Evolutionary conservation across 352 stramenopile genomes (phyloP), one percentile per base, ranked within the genome.

Genomic region (Globisporangium middletonii): DNA sequence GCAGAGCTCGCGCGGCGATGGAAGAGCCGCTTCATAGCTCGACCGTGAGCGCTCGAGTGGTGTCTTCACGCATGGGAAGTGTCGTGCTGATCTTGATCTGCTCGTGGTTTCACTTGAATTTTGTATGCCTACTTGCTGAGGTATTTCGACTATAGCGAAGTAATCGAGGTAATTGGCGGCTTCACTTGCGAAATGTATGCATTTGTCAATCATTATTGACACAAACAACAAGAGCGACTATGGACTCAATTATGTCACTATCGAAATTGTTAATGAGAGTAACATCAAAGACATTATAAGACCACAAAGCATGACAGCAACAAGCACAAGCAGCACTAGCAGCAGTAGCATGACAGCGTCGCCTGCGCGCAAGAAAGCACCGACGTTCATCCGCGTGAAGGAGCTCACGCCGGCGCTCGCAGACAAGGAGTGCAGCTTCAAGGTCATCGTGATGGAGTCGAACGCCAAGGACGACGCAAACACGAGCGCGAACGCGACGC

Each of bases 401-500:
- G 83, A 93, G n/a, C 59, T 93, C 44, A 72, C 67, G 26, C 83
- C 83, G 9, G 55, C 68, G 23, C 67, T 89, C 53, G 62, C 53
- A 18, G 71, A 76, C 23, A 89, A 88, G 59, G 83, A 93, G 47
- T 67, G 72, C 53, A 85, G 77, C 51, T 64, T 89, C 42, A 92
- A 95, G 69, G 82, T 66, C 12, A 81, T 95, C 41, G 82, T 89
- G 55, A 76, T 95, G 69, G 86, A 95, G 60, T 83, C 65, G 47
- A 91, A 91, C 62, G 73, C 75, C 57, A 92, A 92, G 68, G 83
- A 93, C 57, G 83, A 95, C 45, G 63, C 65, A 28, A 85, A 88
- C 53, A 55, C 67, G 27, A 89, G 77, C 63, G 81, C 75, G 41
- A 92, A 92, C 69, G 86, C 82, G 9, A 94, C 86, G 63, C 65